Conservation (phyloP, 2,329 filamentous ascomycete species). For the Exophiala alcalophila region DNA sequence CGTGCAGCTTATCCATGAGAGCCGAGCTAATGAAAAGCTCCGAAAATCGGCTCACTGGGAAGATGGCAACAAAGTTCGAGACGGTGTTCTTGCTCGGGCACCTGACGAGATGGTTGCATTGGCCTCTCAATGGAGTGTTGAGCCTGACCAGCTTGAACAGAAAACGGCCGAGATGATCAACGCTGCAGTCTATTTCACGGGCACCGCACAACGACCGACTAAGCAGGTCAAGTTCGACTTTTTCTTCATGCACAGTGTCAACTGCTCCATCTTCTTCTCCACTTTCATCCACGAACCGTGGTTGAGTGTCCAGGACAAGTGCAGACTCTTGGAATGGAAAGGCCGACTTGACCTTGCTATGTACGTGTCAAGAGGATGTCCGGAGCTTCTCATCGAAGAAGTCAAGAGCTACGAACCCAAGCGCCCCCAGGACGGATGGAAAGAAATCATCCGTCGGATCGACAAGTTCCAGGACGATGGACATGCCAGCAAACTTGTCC, state of each 20-base stretch:
- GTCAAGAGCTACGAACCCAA: constrained; percentile 60
- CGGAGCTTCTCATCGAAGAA: constrained; percentile 58
- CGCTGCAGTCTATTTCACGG: constrained; percentile 55
- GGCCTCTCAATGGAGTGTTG: constrained; percentile 58
- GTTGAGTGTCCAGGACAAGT: constrained; percentile 60
- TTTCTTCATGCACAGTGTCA: constrained; percentile 76
- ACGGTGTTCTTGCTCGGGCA: constrained; percentile 65
- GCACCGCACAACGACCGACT: constrained; percentile 60
- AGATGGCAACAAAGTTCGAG: constrained; percentile 63
- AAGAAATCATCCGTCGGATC: constrained; percentile 45
- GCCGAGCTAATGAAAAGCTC: constrained; percentile 57
- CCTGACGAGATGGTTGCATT: constrained; percentile 61
- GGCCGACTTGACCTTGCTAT: constrained; percentile 69
- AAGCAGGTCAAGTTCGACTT: constrained; percentile 78
- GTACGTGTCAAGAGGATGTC: constrained; percentile 67
- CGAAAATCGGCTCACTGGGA: constrained; percentile 49
- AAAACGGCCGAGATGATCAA: constrained; percentile 70
- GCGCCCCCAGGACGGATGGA: constrained; percentile 41
- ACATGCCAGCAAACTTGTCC: constrained; percentile 71
- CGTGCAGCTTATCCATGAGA: constrained; percentile 60
- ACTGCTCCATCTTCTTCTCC: constrained; percentile 69
- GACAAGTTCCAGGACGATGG: constrained; percentile 66
- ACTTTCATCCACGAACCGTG: constrained; percentile 57
- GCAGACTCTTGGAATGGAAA: constrained; percentile 76
- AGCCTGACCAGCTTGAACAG: constrained; percentile 54